Evolutionary conservation across 208 protist species (phyloP).

Genomic region (Wallacemonas rigidus): DNA sequence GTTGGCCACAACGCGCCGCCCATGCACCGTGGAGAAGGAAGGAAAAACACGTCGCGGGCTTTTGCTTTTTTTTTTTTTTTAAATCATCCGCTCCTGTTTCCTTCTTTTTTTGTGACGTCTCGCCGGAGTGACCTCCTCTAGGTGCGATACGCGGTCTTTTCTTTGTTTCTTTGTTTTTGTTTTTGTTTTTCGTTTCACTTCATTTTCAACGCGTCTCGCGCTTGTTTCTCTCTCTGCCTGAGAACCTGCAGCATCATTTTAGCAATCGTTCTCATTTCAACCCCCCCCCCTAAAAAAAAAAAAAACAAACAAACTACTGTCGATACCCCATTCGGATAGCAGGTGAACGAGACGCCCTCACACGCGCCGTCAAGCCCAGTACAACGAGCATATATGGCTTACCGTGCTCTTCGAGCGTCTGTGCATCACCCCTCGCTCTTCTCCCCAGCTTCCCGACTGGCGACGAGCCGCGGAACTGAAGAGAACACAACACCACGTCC

Average conservation of each 20-base stretch:
- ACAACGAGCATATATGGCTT: too few species aligned
- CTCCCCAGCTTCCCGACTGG: too few species aligned
- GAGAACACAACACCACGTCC: too few species aligned
- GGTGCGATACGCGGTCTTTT: not conserved
- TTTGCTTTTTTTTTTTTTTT: not conserved
- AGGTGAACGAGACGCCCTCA: too few species aligned
- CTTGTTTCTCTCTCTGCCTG: not conserved
- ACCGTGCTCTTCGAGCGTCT: too few species aligned
- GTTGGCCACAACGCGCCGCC: too few species aligned
- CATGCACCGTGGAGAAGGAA: too few species aligned
- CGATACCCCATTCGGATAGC: too few species aligned
- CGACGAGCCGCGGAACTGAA: too few species aligned
- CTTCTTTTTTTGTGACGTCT: not conserved
- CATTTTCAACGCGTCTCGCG: not conserved
- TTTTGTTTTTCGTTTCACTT: slow-evolving; percentile 13
- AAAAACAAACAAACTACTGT: not conserved
- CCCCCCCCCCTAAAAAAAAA: not conserved
- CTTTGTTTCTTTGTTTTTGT: slow-evolving; percentile 1
- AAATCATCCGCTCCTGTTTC: not conserved
- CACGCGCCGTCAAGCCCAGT: too few species aligned
- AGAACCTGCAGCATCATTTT: not conserved
- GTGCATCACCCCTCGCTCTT: too few species aligned
- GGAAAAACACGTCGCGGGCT: too few species aligned
- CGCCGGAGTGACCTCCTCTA: not conserved
- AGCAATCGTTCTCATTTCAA: not conserved